Evolutionary conservation across 805 yeast species (phyloP), one percentile per base, ranked within the genome.

Genomic region (Metschnikowia lachancei): DNA sequence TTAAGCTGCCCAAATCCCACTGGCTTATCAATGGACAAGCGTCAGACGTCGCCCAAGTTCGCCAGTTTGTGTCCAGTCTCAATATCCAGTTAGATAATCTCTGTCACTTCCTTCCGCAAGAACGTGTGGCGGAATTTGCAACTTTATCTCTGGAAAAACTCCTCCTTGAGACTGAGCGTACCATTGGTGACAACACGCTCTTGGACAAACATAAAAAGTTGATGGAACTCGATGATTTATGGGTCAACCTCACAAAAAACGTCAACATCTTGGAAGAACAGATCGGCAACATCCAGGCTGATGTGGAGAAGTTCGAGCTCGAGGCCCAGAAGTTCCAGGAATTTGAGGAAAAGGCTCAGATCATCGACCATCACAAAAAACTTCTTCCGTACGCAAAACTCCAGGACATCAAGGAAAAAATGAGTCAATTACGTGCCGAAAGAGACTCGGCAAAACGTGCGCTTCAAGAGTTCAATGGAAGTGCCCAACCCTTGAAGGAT

Each of bases 81-180:
- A 86, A 86, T 59, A 85, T 94, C 49, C 98, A 94, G 60, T 72
- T 94, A 46, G 95, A 89, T 61, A 94, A 92, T 61, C 72, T 92
- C 41, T 91, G 98, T 60, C 97, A 92, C 61, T 94, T 94, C 59
- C 69, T 94, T 45, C 96, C 99, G 0, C 99, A 94, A 62, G 98
- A 92, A 57, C 75, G 95, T 49, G 98, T 94, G 6, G 92, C 95
- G 2, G 89, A 87, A 53, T 94, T 94, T 70, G 95, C 97, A 0
- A 78, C 84, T 2, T 68, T 88, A 53, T 77, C 86, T 24, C 87
- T 95, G 1, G 90, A 86, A 51, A 81, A 81, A 49, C 67, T 92
- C 8, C 70, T 94, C 11, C 58, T 72, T 20, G 95, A 88, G 57
- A 87, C 96, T 1, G 88, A 90, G 58, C 69, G 92, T 49, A 89